These are phyloP conservation scores for Backusella mclennaniae DNA, from an alignment of 192 early-diverging fungal species.

Conservation along the genomic window DNA sequence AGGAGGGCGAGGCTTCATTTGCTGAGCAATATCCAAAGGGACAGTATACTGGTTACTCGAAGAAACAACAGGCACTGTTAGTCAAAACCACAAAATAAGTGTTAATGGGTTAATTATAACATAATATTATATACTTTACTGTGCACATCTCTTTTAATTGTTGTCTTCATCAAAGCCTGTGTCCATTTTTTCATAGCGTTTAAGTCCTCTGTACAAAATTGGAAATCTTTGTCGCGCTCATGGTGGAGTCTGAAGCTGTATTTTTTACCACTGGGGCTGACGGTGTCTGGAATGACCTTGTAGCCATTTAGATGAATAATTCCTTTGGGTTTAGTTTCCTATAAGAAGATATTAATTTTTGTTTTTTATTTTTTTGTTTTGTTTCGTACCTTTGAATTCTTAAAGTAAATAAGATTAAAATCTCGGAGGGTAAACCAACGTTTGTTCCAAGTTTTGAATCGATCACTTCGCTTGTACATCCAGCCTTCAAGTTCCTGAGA, in stretches of 20 bases:
- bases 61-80: slow-evolving; percentile 52
- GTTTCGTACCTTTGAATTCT: slow-evolving; percentile 31
- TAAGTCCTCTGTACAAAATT: slow-evolving; percentile 51
- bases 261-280: slow-evolving; percentile 47
- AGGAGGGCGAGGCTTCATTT: slow-evolving; percentile 40
- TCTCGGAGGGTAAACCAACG: slow-evolving; percentile 58
- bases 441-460: slow-evolving; percentile 53
- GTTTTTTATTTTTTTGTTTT: neutral
- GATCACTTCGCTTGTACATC: slow-evolving; percentile 54
- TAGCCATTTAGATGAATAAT: slow-evolving; percentile 54
- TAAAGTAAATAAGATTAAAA: slow-evolving; percentile 49
- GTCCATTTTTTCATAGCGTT: slow-evolving; percentile 49
- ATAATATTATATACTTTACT: slow-evolving; percentile 8
- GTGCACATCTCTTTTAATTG: slow-evolving; percentile 44
- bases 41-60: slow-evolving; percentile 56
- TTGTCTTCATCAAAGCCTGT: slow-evolving; percentile 59
- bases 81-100: neutral
- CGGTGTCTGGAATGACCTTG: slow-evolving; percentile 51
- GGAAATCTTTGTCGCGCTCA: slow-evolving; percentile 48
- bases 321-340: slow-evolving; percentile 42
- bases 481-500: slow-evolving; percentile 48
- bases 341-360: neutral
- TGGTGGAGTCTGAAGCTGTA: slow-evolving; percentile 58
- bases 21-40: slow-evolving; percentile 46
- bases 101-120: neutral